phyloP scores from a whole-genome alignment of 306 rosid genomes.

The Acacia confusa region DNA sequence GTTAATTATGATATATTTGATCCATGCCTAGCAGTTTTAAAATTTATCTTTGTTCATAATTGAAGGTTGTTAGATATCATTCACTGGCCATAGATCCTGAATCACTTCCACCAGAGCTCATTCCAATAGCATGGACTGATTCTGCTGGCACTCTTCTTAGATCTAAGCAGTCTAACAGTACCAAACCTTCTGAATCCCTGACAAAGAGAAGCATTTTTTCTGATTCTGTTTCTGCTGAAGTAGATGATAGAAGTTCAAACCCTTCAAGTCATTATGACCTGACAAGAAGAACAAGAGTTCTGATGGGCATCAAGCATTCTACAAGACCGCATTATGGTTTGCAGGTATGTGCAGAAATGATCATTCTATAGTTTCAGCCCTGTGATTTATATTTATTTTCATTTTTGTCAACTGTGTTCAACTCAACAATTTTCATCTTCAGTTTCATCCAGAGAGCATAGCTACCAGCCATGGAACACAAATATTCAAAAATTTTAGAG shows the following conservation, averaged over 20 bases:
- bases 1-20: conserved; percentile 22
- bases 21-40: conserved; percentile 12
- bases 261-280: conserved; percentile 31
- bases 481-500: conserved; percentile 84
- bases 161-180: conserved; percentile 42
- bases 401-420: conserved; percentile 22
- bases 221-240: conserved; percentile 38
- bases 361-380: conserved; percentile 16
- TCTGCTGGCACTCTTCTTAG: conserved; percentile 53
- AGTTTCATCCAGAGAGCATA: conserved; percentile 99
- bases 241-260: conserved; percentile 38
- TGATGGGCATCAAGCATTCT: conserved; percentile 93
- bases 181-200: conserved; percentile 40
- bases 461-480: conserved; percentile 85
- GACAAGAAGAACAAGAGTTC: conserved; percentile 48
- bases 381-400: conserved; percentile 19
- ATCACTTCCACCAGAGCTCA: conserved; percentile 82
- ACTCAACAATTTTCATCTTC: conserved; percentile 49
- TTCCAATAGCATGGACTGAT: conserved; percentile 97
- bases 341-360: conserved; percentile 59
- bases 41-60: conserved; percentile 35
- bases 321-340: conserved; percentile 95
- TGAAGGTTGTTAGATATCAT: conserved; percentile 97
- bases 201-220: conserved; percentile 31
- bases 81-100: conserved; percentile 86